Percentiles rank a stretch among this genome's conserved stretches.
Evolutionary conservation across 164 flowering plant genomes (phyloP).

Genomic region (grape (Vitis vinifera)): DNA sequence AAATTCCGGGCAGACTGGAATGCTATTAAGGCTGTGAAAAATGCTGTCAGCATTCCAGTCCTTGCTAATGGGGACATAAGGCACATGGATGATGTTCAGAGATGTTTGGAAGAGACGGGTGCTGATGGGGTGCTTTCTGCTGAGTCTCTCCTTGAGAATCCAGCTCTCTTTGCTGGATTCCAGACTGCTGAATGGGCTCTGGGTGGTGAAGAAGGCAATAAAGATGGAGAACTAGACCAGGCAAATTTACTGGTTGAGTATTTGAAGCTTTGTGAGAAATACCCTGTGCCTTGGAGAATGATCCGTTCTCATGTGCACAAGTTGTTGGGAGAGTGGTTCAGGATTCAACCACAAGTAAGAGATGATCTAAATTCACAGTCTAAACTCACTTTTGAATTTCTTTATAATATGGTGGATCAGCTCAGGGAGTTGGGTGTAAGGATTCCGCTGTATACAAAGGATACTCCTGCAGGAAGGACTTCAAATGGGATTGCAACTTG

Average conservation of each 20-base stretch:
- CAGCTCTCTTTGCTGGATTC: slow-evolving; percentile 91
- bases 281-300: slow-evolving; percentile 98
- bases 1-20: slow-evolving; percentile 84
- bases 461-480: slow-evolving; percentile 4
- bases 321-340: slow-evolving; percentile 94
- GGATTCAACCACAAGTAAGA: slow-evolving; percentile 64
- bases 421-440: slow-evolving; percentile 58
- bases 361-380: slow-evolving; percentile 77
- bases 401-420: slow-evolving; percentile 66
- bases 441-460: slow-evolving; percentile 63
- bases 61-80: slow-evolving; percentile 94
- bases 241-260: slow-evolving; percentile 72
- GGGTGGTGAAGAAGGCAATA: slow-evolving; percentile 28
- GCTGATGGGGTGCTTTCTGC: slow-evolving; percentile 96
- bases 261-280: slow-evolving; percentile 78
- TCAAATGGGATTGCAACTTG: slow-evolving; percentile 24
- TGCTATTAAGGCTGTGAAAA: slow-evolving; percentile 72
- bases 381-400: slow-evolving; percentile 79
- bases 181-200: slow-evolving; percentile 70
- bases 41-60: slow-evolving; percentile 81
- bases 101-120: slow-evolving; percentile 77
- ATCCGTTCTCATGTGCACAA: slow-evolving; percentile 88
- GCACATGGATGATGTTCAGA: slow-evolving; percentile 71
- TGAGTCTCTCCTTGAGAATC: slow-evolving; percentile 92
- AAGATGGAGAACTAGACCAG: slow-evolving; percentile 62